Conservation (phyloP, 2,329 filamentous ascomycete species). For the Epichloe scottii region DNA sequence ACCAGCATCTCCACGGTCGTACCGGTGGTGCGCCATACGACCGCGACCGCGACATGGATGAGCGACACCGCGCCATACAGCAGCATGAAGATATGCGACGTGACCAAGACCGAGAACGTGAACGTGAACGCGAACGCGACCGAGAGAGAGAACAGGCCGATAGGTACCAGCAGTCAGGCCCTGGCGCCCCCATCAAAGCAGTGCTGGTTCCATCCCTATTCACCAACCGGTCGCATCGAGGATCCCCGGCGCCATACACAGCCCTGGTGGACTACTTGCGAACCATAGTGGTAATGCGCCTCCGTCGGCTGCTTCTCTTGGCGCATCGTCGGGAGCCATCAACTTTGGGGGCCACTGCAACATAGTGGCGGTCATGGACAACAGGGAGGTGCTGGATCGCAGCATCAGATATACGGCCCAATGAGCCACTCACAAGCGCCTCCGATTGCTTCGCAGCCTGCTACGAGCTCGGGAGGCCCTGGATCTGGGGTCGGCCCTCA, state of each 20-base stretch:
- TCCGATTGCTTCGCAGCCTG: slow-evolving; percentile 40
- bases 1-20: slow-evolving; percentile 29
- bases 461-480: slow-evolving; percentile 45
- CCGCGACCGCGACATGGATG: slow-evolving; percentile 36
- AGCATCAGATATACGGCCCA: slow-evolving; percentile 46
- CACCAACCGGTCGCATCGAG: slow-evolving; percentile 88
- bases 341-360: slow-evolving; percentile 44
- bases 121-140: slow-evolving; percentile 48
- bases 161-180: slow-evolving; percentile 50
- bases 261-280: slow-evolving; percentile 75
- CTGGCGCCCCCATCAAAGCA: slow-evolving; percentile 56
- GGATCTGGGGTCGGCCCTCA: slow-evolving; percentile 60
- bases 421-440: slow-evolving; percentile 38
- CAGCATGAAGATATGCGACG: slow-evolving; percentile 36
- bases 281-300: slow-evolving; percentile 50
- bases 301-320: slow-evolving; percentile 39
- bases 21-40: slow-evolving; percentile 30
- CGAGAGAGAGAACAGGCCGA: slow-evolving; percentile 39
- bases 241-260: slow-evolving; percentile 72
- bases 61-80: slow-evolving; percentile 33
- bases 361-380: slow-evolving; percentile 36
- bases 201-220: slow-evolving; percentile 75
- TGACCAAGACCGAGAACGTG: slow-evolving; percentile 42
- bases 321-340: slow-evolving; percentile 37
- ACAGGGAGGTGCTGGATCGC: slow-evolving; percentile 31